Percentiles rank a stretch among this genome's conserved stretches.
Evolutionary conservation across 1,139 yeast species (phyloP).

Genomic region (Lodderomyces theae): DNA sequence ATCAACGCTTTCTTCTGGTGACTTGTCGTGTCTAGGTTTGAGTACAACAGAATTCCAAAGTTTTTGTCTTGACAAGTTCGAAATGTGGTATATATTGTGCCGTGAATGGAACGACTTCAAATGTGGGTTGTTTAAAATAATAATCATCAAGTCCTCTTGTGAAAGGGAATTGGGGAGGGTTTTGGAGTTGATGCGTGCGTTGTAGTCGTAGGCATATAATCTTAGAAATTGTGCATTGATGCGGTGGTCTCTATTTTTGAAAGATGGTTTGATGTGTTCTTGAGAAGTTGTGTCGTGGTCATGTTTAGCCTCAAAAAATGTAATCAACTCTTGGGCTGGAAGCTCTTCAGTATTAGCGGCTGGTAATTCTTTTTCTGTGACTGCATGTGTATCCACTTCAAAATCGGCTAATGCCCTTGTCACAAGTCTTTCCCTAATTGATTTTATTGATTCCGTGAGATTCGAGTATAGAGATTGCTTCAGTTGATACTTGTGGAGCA

Average conservation of each 20-base stretch:
- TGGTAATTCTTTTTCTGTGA: constrained; percentile 11
- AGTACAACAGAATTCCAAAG: constrained; percentile 50
- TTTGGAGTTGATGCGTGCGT: constrained; percentile 24
- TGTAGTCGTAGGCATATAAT: constrained; percentile 46
- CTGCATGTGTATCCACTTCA: neutral
- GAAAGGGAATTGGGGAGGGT: constrained; percentile 13
- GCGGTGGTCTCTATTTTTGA: constrained; percentile 45
- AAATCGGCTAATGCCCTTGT: constrained; percentile 6
- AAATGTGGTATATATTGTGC: constrained; percentile 30
- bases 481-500: constrained; percentile 7
- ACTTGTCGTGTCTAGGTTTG: constrained; percentile 42
- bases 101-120: constrained; percentile 27
- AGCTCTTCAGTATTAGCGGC: neutral
- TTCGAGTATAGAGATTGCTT: constrained; percentile 17
- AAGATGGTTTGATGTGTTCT: constrained; percentile 13
- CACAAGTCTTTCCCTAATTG: constrained; percentile 11
- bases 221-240: constrained; percentile 45
- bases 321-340: constrained; percentile 12
- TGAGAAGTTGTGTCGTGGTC: neutral
- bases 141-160: constrained; percentile 11
- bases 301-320: constrained; percentile 7
- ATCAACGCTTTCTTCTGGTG: constrained; percentile 27
- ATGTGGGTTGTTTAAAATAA: constrained; percentile 18
- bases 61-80: constrained; percentile 41
- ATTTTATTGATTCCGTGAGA: constrained; percentile 17